Base-by-base conservation (phyloP, 2,329 filamentous ascomycete species). In the Pyrenochaeta sp. region DNA sequence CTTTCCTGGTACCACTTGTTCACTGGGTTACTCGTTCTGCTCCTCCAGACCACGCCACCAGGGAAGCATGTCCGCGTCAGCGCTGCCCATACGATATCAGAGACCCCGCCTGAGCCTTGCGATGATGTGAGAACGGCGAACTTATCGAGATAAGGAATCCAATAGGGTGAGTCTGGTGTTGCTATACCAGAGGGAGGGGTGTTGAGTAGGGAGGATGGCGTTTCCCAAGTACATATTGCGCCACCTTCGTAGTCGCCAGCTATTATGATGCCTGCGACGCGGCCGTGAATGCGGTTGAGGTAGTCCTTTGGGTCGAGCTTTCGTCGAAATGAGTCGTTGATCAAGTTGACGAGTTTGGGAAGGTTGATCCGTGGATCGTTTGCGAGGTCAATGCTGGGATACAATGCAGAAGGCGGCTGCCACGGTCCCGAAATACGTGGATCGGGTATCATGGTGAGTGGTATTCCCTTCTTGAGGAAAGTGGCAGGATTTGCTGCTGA, bases 1-100 rank as follows among this genome's bases (percentile, higher is more conserved):
- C 95, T 85, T 79, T 99, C 95, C 79, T 98, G 97, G 77, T 99
- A 99, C 95, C 95, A 99, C 75, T 97, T 97, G 74, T 99, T 99
- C 4, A 99, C 95, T 0, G 93, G 94, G 72, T 99, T 98, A 73
- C 93, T 88, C 72, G 90, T 90, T 50, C 95, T 84, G 74, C 91
- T 96, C 55, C 93, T 85, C 95, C 95, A 99, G 72, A 93, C 96
- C 1, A 98, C 91, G 0, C 95, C 95, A 2, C 87, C 79, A 0
- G 93, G 93, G 66, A 98, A 96, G 69, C 93, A 97, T 22, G 90
- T 88, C 28, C 91, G 86, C 5, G 97, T 92, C 91, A 99, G 96
- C 34, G 93, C 90, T 62, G 96, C 97, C 80, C 98, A 99, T 7
- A 99, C 91, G 39, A 98, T 90, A 73, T 99, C 95, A 1, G 95